These are phyloP conservation scores for Ensete ventricosum DNA, from an alignment of 176 grass and related monocot species.

Conservation along the genomic window DNA sequence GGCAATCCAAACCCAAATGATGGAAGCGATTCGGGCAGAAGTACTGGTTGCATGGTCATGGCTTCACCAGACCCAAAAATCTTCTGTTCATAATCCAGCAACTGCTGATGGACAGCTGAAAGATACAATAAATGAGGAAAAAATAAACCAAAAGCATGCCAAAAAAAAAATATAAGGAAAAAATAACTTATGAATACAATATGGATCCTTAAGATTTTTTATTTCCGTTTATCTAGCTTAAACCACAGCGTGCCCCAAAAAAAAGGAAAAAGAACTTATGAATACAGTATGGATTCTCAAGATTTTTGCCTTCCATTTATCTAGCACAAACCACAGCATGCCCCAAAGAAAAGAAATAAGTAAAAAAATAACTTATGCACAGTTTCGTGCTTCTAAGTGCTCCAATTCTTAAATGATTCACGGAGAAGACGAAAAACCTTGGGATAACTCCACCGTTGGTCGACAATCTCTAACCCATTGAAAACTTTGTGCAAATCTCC, in stretches of 20 bases:
- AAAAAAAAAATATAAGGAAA: too few species aligned
- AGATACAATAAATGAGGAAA: background rate
- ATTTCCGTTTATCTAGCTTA: background rate
- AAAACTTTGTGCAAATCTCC: slow-evolving; percentile 9
- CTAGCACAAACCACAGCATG: background rate
- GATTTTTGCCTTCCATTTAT: background rate
- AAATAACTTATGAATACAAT: too few species aligned
- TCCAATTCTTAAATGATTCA: background rate
- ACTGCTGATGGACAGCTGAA: slow-evolving; percentile 14
- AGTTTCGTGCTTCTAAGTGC: background rate
- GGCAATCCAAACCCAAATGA: slow-evolving; percentile 9
- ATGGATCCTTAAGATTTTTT: too few species aligned
- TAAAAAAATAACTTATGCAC: background rate
- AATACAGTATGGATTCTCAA: too few species aligned
- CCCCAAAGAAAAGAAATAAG: background rate
- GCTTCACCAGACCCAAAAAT: slow-evolving; percentile 5
- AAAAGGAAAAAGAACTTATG: too few species aligned
- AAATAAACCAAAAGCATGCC: too few species aligned
- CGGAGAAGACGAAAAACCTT: background rate
- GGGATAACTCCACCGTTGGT: slow-evolving; percentile 1
- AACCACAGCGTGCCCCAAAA: background rate
- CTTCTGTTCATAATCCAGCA: slow-evolving; percentile 5
- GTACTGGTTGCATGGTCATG: background rate
- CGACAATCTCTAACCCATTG: slow-evolving; percentile 16
- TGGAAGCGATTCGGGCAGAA: background rate